phyloP scores from a whole-genome alignment of 2,329 filamentous ascomycete genomes.

The Botrytis byssoidea region DNA sequence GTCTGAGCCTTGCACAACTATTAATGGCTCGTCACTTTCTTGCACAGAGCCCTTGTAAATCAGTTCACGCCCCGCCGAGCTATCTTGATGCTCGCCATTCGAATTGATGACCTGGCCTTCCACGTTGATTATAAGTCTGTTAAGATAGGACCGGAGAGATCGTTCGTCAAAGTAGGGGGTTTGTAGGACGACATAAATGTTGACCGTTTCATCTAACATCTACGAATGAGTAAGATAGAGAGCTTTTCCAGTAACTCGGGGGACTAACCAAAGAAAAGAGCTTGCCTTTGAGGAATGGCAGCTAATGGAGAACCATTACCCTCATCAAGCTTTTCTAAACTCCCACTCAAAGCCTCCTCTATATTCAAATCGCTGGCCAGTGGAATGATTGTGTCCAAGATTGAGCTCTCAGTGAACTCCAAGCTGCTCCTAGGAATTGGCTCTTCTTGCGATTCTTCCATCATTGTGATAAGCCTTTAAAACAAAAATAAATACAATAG shows the following conservation, averaged over 20 bases:
- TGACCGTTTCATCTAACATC: constrained; percentile 68
- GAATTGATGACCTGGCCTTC: constrained; percentile 65
- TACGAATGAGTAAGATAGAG: constrained; percentile 50
- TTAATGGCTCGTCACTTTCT: constrained; percentile 50
- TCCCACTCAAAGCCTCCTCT: constrained; percentile 50
- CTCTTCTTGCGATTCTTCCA: constrained; percentile 38
- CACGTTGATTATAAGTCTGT: constrained; percentile 62
- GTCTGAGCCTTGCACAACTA: constrained; percentile 46
- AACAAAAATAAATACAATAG: background rate
- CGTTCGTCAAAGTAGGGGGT: constrained; percentile 59
- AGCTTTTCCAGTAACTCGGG: constrained; percentile 35
- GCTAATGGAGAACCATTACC: constrained; percentile 47
- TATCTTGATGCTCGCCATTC: constrained; percentile 46
- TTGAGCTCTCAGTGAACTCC: constrained; percentile 57
- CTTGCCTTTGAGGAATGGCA: constrained; percentile 60
- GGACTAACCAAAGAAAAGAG: constrained; percentile 69
- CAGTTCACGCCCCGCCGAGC: constrained; percentile 53
- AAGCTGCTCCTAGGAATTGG: constrained; percentile 39
- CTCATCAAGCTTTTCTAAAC: constrained; percentile 41
- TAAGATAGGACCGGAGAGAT: constrained; percentile 57
- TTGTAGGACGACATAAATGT: constrained; percentile 66
- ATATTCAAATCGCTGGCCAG: constrained; percentile 54
- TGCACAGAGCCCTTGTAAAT: constrained; percentile 57
- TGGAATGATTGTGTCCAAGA: constrained; percentile 61
- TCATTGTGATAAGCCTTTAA: constrained; percentile 25